Base-by-base conservation (phyloP, 805 yeast species). In the Clavispora carvajalis region DNA sequence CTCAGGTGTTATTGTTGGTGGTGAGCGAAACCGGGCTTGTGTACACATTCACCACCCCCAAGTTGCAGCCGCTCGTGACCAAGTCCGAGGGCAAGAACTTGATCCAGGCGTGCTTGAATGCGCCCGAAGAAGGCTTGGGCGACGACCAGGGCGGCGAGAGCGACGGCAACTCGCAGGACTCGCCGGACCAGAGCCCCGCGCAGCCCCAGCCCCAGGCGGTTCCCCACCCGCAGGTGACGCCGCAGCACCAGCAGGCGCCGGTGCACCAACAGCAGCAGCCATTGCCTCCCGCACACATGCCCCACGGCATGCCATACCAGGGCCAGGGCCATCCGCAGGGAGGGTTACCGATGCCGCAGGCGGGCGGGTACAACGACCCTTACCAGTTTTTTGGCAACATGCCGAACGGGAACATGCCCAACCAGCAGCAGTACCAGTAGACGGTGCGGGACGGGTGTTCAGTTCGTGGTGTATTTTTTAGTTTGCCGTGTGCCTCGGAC, bases 1-100 rank as follows among this genome's bases (percentile, higher is more conserved):
- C 99, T 23, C 99, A 93, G 66, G 98, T 93, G 22, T 75, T 93
- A 49, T 72, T 93, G 45, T 77, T 93, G 53, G 99, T 93, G 41
- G 99, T 93, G 22, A 84, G 95, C 39, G 99, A 93, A 65, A 93
- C 99, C n/a, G 99, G 99, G 12, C 79, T 93, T 47, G 99, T 93
- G 40, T 93, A 93, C 67, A 93, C 99, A 16, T 93, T 93, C 64
- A 91, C 98, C 42, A 93, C 99, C n/a, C 99, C 99, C 44, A 93
- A 93, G 67, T 80, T 93, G 59, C 98, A 93, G 68, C 99, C 99
- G 7, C 77, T 93, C 54, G 99, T 93, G 39, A 93, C 98, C 31
- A 90, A 91, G 66, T 84, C 95, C 38, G 99, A 93, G 69, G 99
- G 99, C 52, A 90, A 93, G 65, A 90, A 90, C 65, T 77, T 91